These are phyloP conservation scores for Nasturtium officinale DNA, from an alignment of 345 rosid species.

Conservation along the genomic window DNA sequence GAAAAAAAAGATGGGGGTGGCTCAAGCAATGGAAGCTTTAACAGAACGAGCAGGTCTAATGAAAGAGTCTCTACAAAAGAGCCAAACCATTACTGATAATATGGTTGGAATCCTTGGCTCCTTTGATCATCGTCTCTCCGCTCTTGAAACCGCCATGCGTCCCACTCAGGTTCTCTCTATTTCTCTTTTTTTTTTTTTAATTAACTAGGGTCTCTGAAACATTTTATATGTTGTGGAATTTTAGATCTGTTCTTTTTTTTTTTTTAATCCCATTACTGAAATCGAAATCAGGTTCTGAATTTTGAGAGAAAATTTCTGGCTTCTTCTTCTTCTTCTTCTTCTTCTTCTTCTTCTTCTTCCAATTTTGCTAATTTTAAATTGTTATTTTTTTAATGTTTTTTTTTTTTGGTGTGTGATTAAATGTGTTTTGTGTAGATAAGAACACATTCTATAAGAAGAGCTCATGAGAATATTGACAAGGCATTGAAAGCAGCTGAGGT, in stretches of 20 bases:
- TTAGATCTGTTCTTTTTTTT: slow-evolving; percentile 16
- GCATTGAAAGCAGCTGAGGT: slow-evolving; percentile 75
- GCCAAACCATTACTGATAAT: slow-evolving; percentile 85
- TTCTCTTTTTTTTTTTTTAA: too few species aligned
- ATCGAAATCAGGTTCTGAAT: not conserved
- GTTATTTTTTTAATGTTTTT: too few species aligned
- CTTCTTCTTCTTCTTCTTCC: too few species aligned
- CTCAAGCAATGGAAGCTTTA: slow-evolving; percentile 66
- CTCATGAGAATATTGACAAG: slow-evolving; percentile 91
- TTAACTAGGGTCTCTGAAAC: too few species aligned
- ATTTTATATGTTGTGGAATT: not conserved
- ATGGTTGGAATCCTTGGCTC: slow-evolving; percentile 96
- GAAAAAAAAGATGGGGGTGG: slow-evolving; percentile 62
- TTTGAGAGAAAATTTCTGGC: not conserved
- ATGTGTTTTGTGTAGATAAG: slow-evolving; percentile 78
- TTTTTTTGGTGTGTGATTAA: not conserved
- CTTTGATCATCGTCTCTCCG: slow-evolving; percentile 95
- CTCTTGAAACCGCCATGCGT: slow-evolving; percentile 98
- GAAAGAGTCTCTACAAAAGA: slow-evolving; percentile 73
- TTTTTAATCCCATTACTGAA: too few species aligned
- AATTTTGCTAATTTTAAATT: too few species aligned
- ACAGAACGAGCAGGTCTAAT: slow-evolving; percentile 60
- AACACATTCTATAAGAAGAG: slow-evolving; percentile 85
- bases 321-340: too few species aligned
- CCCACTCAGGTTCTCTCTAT: slow-evolving; percentile 99